Evolutionary conservation across 2,329 filamentous ascomycete species (phyloP).

Genomic region (Fusarium musae): DNA sequence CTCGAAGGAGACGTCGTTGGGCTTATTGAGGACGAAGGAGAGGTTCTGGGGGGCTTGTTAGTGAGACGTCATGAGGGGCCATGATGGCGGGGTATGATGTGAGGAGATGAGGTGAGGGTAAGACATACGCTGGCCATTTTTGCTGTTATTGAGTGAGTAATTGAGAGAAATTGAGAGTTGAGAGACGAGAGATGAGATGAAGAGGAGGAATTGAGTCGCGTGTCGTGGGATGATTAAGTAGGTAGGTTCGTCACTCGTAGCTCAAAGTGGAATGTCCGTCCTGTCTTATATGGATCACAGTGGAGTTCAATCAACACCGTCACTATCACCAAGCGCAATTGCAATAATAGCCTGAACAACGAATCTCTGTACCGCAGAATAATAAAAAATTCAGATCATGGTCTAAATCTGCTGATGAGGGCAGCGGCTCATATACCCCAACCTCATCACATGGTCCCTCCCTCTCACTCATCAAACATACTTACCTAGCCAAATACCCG

Average conservation of each 20-base stretch:
- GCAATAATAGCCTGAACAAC: constrained; percentile 21
- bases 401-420: constrained; percentile 38
- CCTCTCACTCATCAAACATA: neutral
- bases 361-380: too few species aligned
- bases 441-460: constrained; percentile 27
- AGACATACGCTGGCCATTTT: constrained; percentile 43
- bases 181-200: neutral
- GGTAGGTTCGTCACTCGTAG: constrained; percentile 1
- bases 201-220: neutral
- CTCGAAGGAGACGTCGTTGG: constrained; percentile 77
- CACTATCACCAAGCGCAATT: neutral
- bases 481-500: neutral
- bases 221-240: constrained; percentile 9
- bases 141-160: constrained; percentile 4
- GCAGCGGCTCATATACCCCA: constrained; percentile 37
- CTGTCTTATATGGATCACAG: constrained; percentile 36
- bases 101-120: neutral
- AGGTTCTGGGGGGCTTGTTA: constrained; percentile 68
- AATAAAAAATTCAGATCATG: constrained; percentile 14
- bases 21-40: constrained; percentile 85
- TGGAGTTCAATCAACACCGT: constrained; percentile 20
- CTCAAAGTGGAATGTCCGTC: constrained; percentile 24
- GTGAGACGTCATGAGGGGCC: constrained; percentile 33
- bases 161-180: neutral
- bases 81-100: constrained; percentile 24